A percentile compares a stretch with the other conserved stretches of the same genome.
These are phyloP conservation scores for Grosmannia huntii DNA, from an alignment of 2,329 filamentous ascomycete genomes.

Conservation along the genomic window DNA sequence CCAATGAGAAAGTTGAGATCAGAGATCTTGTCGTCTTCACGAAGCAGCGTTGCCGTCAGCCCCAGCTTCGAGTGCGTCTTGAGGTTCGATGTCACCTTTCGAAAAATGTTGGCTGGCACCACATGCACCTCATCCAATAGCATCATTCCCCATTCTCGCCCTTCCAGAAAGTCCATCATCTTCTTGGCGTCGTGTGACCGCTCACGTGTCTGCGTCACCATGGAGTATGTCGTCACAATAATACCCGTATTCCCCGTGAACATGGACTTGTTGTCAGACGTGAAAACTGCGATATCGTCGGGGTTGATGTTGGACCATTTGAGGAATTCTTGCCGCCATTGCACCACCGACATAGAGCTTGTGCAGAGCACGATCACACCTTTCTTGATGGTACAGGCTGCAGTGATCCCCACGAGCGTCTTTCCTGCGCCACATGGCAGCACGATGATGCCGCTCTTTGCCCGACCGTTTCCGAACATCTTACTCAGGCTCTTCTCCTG, in stretches of 20 bases:
- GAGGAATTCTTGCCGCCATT: slow-evolving; percentile 92
- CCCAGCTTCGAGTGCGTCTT: slow-evolving; percentile 93
- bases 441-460: slow-evolving; percentile 95
- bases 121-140: slow-evolving; percentile 97
- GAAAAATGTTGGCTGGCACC: slow-evolving; percentile 90
- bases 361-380: slow-evolving; percentile 91
- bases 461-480: slow-evolving; percentile 97
- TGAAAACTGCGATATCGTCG: slow-evolving; percentile 88
- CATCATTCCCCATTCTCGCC: slow-evolving; percentile 93
- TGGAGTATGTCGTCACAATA: slow-evolving; percentile 94
- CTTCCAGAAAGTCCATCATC: slow-evolving; percentile 90
- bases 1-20: slow-evolving; percentile 96
- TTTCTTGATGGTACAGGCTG: slow-evolving; percentile 95
- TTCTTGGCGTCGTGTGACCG: slow-evolving; percentile 87
- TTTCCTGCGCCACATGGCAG: slow-evolving; percentile 94
- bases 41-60: slow-evolving; percentile 80
- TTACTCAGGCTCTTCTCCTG: slow-evolving; percentile 97
- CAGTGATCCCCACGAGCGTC: slow-evolving; percentile 95
- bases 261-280: slow-evolving; percentile 73
- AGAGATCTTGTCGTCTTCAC: slow-evolving; percentile 97
- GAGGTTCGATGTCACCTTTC: slow-evolving; percentile 84
- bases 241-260: slow-evolving; percentile 88
- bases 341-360: slow-evolving; percentile 93
- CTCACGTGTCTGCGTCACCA: slow-evolving; percentile 87
- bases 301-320: slow-evolving; percentile 96